Percentiles rank a stretch among this genome's conserved stretches.
Conservation (phyloP, 2,329 filamentous ascomycete species). For the Xylaria sp. region DNA sequence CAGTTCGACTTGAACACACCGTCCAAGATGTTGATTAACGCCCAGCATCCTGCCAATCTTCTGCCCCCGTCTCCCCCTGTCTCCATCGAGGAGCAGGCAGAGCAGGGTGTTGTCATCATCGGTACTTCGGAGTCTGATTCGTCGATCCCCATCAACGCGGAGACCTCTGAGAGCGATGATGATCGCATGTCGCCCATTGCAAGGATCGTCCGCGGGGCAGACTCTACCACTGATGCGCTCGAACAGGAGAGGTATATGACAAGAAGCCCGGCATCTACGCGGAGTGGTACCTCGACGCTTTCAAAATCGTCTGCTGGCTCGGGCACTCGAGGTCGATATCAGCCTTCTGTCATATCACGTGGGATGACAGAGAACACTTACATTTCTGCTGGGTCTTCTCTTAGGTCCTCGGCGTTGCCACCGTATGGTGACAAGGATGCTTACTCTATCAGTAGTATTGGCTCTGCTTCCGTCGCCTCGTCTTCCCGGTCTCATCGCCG, state of each 20-base stretch:
- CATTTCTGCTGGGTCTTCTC: constrained; percentile 67
- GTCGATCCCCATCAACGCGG: constrained; percentile 58
- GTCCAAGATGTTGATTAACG: constrained; percentile 78
- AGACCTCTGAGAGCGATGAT: constrained; percentile 74
- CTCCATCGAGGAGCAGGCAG: constrained; percentile 71
- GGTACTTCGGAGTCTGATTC: constrained; percentile 56
- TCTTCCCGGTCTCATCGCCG: constrained; percentile 47
- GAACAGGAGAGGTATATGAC: constrained; percentile 63
- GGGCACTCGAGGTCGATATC: constrained; percentile 52
- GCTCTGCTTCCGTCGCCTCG: constrained; percentile 54
- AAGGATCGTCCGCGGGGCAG: constrained; percentile 72
- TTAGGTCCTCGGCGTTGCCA: constrained; percentile 44
- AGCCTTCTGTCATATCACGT: constrained; percentile 55
- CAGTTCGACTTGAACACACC: constrained; percentile 92
- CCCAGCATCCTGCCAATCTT: constrained; percentile 80
- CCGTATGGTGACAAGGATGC: constrained; percentile 50
- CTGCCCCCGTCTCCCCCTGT: constrained; percentile 82
- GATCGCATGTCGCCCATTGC: constrained; percentile 76
- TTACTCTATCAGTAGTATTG: constrained; percentile 57
- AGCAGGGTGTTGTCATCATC: constrained; percentile 53
- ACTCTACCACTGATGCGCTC: constrained; percentile 62
- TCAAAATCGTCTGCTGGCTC: constrained; percentile 60
- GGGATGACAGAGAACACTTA: constrained; percentile 66
- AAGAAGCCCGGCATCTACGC: constrained; percentile 67
- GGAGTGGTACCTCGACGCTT: constrained; percentile 62